Evolutionary conservation across 345 rosid species (phyloP), one percentile per base, ranked within the genome.

Genomic region (Conringia planisiliqua): DNA sequence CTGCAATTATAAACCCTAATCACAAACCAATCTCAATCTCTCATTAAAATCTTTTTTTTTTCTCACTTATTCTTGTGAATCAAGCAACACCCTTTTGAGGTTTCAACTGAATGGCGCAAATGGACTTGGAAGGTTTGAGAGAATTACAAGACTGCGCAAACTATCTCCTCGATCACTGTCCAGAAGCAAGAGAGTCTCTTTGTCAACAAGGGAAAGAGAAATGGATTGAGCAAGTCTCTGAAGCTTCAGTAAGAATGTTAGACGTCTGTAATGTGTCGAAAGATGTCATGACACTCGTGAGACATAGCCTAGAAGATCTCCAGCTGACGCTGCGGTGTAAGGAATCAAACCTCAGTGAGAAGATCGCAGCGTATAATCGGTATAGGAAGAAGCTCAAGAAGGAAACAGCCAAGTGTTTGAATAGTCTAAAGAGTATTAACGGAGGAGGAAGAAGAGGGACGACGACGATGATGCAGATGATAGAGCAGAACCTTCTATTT

Each of bases 141-240:
- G 87, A 87, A 47, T 46, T 88, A 46, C 97, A 89, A 74, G 84
- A 86, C 80, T 86, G 77, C 1, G 90, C 93, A 14, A 88, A 91
- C 38, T 82, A 85, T 61, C 92, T 86, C 50, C 97, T 89, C 8
- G 72, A 74, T 40, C 88, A 79, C 71, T 92, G 87, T 30, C 88
- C 84, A 13, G 71, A 64, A 20, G 80, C 84, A 66, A 82, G 84
- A 71, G 78, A 77, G 62, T 85, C 88, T 16, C 70, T 88, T 0
- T 61, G 75, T 50, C 80, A 66, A 67, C 81, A 72, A 0, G 71
- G 82, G 10, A 82, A 83, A 62, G 85, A 83, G 64, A 87, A 81
- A 72, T 88, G 90, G 83, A 79, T 88, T 6, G 72, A 84, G 29
- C 79, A 87, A 67, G 86, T 85, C 46, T 82, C 88, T 0, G 96